Conservation (phyloP, 1,284 basidiomycete species). For the Rhodotorula sp. region DNA sequence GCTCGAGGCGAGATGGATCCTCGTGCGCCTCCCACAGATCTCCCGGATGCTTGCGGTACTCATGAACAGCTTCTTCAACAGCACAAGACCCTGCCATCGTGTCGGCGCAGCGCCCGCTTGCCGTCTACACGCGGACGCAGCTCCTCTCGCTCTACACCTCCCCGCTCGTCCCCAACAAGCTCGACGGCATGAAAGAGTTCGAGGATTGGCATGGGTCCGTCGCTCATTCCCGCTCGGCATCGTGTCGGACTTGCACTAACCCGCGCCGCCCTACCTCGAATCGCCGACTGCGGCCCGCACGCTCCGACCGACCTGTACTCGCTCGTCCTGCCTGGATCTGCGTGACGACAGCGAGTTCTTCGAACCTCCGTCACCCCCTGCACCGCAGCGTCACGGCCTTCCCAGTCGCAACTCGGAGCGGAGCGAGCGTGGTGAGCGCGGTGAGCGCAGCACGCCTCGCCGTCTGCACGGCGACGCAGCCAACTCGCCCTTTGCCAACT, state of each 20-base stretch:
- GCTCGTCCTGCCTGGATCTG: neutral
- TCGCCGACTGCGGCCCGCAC: neutral
- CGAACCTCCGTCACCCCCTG: constrained; percentile 28
- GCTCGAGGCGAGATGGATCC: too few species aligned
- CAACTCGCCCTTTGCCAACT: constrained; percentile 38
- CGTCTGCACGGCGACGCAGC: constrained; percentile 1
- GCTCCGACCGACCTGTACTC: neutral
- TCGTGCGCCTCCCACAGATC: too few species aligned
- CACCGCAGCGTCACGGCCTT: constrained; percentile 8
- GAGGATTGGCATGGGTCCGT: constrained; percentile 40
- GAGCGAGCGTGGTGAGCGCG: neutral
- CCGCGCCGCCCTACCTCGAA: too few species aligned
- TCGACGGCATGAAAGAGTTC: constrained; percentile 38
- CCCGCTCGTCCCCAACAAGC: constrained; percentile 34
- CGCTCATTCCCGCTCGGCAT: too few species aligned
- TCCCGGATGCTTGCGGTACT: too few species aligned
- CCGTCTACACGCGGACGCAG: constrained; percentile 25
- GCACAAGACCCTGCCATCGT: constrained; percentile 12
- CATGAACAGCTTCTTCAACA: neutral
- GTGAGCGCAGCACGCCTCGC: constrained; percentile 2
- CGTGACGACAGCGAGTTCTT: constrained; percentile 28
- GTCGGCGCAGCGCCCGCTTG: constrained; percentile 4
- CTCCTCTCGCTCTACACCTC: constrained; percentile 31
- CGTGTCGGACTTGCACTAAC: neutral
- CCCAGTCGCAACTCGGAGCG: constrained; percentile 9